Conservation (phyloP, 2,329 filamentous ascomycete species). For the Apiospora aurea region DNA sequence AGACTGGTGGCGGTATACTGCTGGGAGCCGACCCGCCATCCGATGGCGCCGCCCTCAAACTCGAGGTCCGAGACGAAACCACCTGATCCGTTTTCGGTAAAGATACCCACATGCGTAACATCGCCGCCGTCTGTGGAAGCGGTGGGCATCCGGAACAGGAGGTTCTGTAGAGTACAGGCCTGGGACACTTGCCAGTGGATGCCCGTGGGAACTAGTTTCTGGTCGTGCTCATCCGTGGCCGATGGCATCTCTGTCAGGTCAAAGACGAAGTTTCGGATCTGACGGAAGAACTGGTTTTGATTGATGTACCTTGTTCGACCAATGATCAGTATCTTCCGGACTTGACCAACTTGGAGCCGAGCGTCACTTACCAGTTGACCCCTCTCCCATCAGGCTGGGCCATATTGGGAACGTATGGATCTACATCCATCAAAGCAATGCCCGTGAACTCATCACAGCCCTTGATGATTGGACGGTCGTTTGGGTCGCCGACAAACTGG, state of each 20-base stretch:
- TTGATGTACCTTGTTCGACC: constrained; percentile 12
- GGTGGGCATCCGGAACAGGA: not conserved
- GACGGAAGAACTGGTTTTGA: constrained; percentile 28
- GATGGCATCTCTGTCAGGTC: constrained; percentile 24
- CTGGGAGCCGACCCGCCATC: constrained; percentile 57
- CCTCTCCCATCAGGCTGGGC: no score
- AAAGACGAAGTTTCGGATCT: constrained; percentile 28
- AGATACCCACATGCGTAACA: constrained; percentile 24
- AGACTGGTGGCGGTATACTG: constrained; percentile 68
- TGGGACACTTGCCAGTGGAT: constrained; percentile 5
- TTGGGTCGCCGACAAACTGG: no score
- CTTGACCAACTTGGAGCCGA: no score
- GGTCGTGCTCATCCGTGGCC: constrained; percentile 46
- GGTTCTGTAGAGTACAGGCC: not conserved
- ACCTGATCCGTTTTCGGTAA: constrained; percentile 26
- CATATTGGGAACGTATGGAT: no score
- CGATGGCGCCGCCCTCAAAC: constrained; percentile 67
- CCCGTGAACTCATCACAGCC: no score
- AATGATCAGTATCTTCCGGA: no score
- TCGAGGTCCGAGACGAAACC: constrained; percentile 53
- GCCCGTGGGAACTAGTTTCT: constrained; percentile 32
- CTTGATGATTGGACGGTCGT: no score
- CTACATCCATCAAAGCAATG: no score
- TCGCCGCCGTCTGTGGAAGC: not conserved
- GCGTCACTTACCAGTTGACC: no score